Conservation (phyloP, 495 filamentous ascomycete species). For the Pseudomonodictys pantanalensis region DNA sequence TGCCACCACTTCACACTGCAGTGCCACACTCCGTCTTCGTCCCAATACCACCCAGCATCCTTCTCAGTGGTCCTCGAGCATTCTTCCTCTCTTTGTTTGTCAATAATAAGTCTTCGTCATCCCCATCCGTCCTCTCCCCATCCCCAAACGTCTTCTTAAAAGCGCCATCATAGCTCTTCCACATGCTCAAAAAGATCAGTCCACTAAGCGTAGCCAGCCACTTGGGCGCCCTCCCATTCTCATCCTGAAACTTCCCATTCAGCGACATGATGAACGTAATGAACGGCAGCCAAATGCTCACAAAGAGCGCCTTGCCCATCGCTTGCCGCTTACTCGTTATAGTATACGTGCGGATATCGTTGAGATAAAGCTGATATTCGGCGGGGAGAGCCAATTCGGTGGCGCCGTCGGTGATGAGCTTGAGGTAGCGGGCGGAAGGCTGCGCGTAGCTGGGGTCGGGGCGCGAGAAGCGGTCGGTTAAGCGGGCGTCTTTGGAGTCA, state of each 20-base stretch:
- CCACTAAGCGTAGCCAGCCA: constrained; percentile 59
- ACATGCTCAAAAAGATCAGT: constrained; percentile 55
- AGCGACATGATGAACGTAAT: constrained; percentile 52
- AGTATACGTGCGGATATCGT: constrained; percentile 62
- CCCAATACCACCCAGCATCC: too few relatives aligned
- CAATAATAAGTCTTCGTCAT: constrained; percentile 13
- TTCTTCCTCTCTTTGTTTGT: too few relatives aligned
- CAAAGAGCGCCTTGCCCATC: constrained; percentile 61
- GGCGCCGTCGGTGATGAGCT: constrained; percentile 72
- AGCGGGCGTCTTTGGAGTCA: constrained; percentile 39
- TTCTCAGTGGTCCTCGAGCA: too few relatives aligned
- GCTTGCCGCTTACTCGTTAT: constrained; percentile 64
- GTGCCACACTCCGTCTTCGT: too few relatives aligned
- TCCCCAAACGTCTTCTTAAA: constrained; percentile 74
- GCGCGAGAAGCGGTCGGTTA: constrained; percentile 45
- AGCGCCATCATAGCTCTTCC: constrained; percentile 70
- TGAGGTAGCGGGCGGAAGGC: constrained; percentile 77
- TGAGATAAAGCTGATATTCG: constrained; percentile 70
- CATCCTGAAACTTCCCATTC: constrained; percentile 52
- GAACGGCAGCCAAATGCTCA: constrained; percentile 58
- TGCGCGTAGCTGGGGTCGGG: constrained; percentile 70
- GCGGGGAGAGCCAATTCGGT: constrained; percentile 70
- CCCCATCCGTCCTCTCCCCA: constrained; percentile 69
- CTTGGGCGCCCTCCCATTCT: constrained; percentile 60
- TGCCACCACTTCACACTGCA: too few relatives aligned